phyloP scores from a whole-genome alignment of 345 rosid species.

The Acer yangbiense region DNA sequence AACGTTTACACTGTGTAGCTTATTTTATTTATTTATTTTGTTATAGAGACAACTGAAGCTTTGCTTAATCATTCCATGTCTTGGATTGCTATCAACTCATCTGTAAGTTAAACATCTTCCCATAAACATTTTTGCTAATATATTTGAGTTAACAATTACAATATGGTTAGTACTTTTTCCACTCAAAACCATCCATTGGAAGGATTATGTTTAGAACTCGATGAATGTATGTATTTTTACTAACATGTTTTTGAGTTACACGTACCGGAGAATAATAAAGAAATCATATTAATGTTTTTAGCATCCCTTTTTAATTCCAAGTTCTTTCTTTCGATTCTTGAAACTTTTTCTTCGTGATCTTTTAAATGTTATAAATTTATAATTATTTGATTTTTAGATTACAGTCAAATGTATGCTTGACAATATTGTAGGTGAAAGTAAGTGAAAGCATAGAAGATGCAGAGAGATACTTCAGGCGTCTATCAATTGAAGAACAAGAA shows the following conservation, averaged over 20 bases:
- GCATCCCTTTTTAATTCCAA: neutral
- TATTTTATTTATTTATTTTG: neutral
- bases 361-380: too few species aligned
- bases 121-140: neutral
- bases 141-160: neutral
- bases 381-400: neutral
- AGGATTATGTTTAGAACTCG: too few species aligned
- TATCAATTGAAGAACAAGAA: neutral
- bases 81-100: neutral
- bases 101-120: neutral
- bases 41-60: neutral
- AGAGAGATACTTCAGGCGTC: neutral
- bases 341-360: too few species aligned
- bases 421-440: neutral
- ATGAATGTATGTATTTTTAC: too few species aligned
- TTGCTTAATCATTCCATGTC: neutral
- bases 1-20: neutral
- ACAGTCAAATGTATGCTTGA: neutral
- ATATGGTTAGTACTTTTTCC: too few species aligned
- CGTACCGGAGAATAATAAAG: neutral
- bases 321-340: neutral
- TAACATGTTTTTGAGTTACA: neutral
- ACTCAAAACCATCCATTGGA: too few species aligned
- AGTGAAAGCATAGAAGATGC: neutral
- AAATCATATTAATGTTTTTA: too few species aligned